Evolutionary conservation across 345 rosid species (phyloP), one percentile per base, ranked within the genome.

Genomic region (Draba incana): DNA sequence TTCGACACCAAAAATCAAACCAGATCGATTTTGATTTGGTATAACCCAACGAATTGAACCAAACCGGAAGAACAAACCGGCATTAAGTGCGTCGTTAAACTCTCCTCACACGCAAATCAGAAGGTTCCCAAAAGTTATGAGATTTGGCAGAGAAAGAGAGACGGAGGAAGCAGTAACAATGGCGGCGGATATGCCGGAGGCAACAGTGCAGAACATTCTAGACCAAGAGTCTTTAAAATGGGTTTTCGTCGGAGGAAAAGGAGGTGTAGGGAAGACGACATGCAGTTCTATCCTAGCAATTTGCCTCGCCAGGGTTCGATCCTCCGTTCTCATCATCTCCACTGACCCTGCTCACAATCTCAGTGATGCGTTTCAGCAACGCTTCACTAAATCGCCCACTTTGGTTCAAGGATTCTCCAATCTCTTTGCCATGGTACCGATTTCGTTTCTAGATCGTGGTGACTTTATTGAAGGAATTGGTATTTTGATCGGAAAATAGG

Each of bases 301-400:
- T 74, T 86, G 91, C 46, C 76, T 95, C 56, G 86, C 98, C 37
- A 61, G 66, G 66, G 92, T 92, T 65, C 87, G 99, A 77, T 69
- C 97, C 69, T 92, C 99, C 33, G 99, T 95, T 35, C 79, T 95
- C 77, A 92, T 95, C 82, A 95, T 95, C 63, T 95, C 99, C 79
- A 95, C 99, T 45, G 99, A 95, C 65, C 99, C 99, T 2, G 99
- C 99, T 77, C 99, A 95, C 82, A 95, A 95, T 79, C 98, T 95
- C 80, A 95, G 98, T 79, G 97, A 95, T 69, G 98, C 98, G 5
- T 95, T 95, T 79, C 99, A 95, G 70, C 97, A 95, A 60, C 89
- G 98, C 10, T 95, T 95, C 79, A 86, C 97, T 28, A 94, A 85
- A 80, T 70, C 82, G 4, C 99, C 98, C 7, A 83, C 98, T 79